Conservation (phyloP, 306 rosid genomes). For the Pachyrhizus erosus region DNA sequence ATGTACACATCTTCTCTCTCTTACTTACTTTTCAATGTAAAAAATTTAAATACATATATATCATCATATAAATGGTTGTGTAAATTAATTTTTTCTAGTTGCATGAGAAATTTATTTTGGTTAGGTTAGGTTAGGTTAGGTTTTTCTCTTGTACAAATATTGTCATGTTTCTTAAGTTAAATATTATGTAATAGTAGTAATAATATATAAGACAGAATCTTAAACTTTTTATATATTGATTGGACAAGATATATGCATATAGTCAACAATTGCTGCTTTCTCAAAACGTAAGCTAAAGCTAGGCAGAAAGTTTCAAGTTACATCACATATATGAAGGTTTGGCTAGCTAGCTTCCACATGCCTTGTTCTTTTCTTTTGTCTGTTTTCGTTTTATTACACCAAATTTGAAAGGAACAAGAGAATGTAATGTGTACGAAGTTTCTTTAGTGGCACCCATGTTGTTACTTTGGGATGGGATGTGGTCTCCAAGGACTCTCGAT, state of each 20-base stretch:
- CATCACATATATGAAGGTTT: conserved; percentile 19
- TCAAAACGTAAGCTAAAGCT: not conserved
- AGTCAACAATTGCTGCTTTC: conserved; percentile 1
- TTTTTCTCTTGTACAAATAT: not conserved
- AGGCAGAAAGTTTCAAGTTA: not conserved
- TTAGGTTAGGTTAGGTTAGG: not conserved
- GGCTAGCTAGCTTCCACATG: conserved; percentile 31
- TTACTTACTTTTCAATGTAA: not conserved
- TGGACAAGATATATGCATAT: not conserved
- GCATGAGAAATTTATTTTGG: not conserved
- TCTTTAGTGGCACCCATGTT: conserved; percentile 48
- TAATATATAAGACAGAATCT: not conserved
- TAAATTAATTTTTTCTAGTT: not conserved
- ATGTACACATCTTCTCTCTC: not conserved
- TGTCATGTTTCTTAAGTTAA: not conserved
- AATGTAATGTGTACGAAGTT: conserved; percentile 58
- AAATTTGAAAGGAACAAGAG: conserved; percentile 61
- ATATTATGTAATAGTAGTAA: not conserved
- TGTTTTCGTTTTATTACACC: conserved; percentile 39
- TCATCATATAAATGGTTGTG: not conserved
- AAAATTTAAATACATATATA: not conserved
- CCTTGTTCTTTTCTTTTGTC: conserved; percentile 38
- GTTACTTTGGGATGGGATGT: conserved; percentile 49
- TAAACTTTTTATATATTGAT: not conserved
- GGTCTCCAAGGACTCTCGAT: conserved; percentile 13